These are phyloP conservation scores for Cercospora zeina DNA, from an alignment of 2,329 filamentous ascomycete genomes.

Conservation along the genomic window DNA sequence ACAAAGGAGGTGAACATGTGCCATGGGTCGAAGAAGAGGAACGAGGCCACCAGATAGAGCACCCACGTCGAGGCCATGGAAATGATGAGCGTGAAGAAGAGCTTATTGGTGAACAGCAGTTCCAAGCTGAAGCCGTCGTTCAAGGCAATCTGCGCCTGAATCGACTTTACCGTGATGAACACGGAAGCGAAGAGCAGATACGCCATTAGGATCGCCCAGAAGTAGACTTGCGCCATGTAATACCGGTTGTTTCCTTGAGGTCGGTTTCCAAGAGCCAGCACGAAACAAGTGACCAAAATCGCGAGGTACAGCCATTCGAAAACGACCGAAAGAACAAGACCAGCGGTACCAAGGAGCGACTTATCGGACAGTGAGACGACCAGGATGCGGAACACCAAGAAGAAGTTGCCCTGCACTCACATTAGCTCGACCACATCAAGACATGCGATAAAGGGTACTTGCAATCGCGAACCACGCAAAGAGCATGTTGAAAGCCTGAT, in stretches of 20 bases:
- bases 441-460: conserved; percentile 33
- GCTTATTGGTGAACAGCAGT: conserved; percentile 77
- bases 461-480: conserved; percentile 97
- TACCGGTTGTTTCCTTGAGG: conserved; percentile 90
- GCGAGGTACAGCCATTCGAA: conserved; percentile 97
- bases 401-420: conserved; percentile 74
- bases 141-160: conserved; percentile 67
- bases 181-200: conserved; percentile 94
- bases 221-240: conserved; percentile 97
- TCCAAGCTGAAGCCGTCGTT: conserved; percentile 65
- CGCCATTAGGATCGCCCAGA: conserved; percentile 95
- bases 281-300: conserved; percentile 90
- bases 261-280: conserved; percentile 89
- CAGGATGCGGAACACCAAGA: conserved; percentile 95
- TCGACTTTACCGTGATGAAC: conserved; percentile 87
- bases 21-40: conserved; percentile 98
- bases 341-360: conserved; percentile 71
- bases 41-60: conserved; percentile 85
- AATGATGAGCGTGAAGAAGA: conserved; percentile 92
- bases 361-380: conserved; percentile 76
- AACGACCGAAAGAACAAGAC: conserved; percentile 78
- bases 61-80: conserved; percentile 90
- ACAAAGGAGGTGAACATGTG: conserved; percentile 95
- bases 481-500: conserved; percentile 94
- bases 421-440: conserved; percentile 8